Base-by-base conservation (phyloP, 352 stramenopile genomes). In the Globisporangium megalacanthum region DNA sequence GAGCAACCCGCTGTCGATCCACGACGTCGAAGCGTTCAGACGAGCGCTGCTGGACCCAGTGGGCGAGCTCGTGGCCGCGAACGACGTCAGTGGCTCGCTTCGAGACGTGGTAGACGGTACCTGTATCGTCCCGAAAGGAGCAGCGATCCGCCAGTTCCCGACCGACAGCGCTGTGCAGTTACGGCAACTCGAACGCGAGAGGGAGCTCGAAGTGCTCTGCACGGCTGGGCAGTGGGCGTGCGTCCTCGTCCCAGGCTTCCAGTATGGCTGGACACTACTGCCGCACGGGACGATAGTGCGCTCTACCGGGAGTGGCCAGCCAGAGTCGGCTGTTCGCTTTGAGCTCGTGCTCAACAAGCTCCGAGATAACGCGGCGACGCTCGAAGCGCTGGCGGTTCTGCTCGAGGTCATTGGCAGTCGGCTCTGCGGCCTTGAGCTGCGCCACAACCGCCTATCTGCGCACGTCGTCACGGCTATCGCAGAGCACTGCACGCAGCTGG, bases 361-460 rank as follows among this genome's bases (percentile, higher is more conserved):
- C 1, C 29, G 29, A 8, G 14, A 39, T 19, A 53, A 7, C 41
- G 57, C 56, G 25, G 19, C 33, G 33, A 57, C 57, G 25, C 39
- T 42, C 5, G 37, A 46, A 47, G 57, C 57, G 13, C 51, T 62
- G 6, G 6, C 20, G 10, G 10, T 29, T 11, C 19, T 62, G 49
- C 36, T 62, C 44, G 51, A 31, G 15, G 22, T 15, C 13, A 20
- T 62, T 20, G 57, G 57, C n/a, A 15, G 22, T 5, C 49, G 37
- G n/a, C 49, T 62, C 35, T 47, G n/a, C 29, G 48, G 37, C 4
- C 44, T 62, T 25, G 49, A 56, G 39, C 36, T 62, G 31, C 57
- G 49, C 5, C 36, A 52, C 49, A 25, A 49, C 7, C 57, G 39
- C 8, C 33, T 62, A 4, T 15, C 20, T 29, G 22, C 31, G 31